Percentiles rank a stretch among this genome's conserved stretches.
These are phyloP conservation scores for Friedmanniomyces simplex DNA, from an alignment of 495 filamentous ascomycete genomes.

Conservation along the genomic window DNA sequence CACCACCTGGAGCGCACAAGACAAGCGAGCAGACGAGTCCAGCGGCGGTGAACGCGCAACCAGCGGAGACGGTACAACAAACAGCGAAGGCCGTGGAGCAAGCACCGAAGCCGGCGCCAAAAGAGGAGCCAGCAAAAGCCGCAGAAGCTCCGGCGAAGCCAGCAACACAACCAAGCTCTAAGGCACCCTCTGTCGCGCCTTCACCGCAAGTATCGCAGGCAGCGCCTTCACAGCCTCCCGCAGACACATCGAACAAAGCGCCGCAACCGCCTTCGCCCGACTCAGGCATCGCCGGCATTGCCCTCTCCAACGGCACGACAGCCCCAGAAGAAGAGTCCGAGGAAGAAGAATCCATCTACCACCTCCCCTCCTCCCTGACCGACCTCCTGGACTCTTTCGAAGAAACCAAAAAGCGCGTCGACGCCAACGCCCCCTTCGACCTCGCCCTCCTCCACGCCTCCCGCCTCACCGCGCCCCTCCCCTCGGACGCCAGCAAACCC, in stretches of 20 bases:
- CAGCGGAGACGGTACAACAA: slow-evolving; percentile 32
- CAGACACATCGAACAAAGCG: slow-evolving; percentile 13
- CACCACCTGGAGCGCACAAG: slow-evolving; percentile 56
- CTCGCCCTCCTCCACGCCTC: slow-evolving; percentile 62
- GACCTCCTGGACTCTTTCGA: slow-evolving; percentile 89
- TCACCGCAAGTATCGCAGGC: slow-evolving; percentile 1
- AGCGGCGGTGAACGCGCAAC: slow-evolving; percentile 42
- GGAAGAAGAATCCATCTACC: slow-evolving; percentile 79
- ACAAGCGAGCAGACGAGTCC: slow-evolving; percentile 35
- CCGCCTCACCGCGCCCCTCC: slow-evolving; percentile 57
- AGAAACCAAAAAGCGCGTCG: slow-evolving; percentile 49
- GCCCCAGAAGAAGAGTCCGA: slow-evolving; percentile 35
- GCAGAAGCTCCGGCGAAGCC: background rate
- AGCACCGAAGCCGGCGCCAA: slow-evolving; percentile 32
- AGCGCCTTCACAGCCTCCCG: slow-evolving; percentile 23
- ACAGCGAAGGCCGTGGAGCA: slow-evolving; percentile 34
- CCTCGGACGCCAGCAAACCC: slow-evolving; percentile 69
- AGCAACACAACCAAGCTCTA: slow-evolving; percentile 20
- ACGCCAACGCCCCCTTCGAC: slow-evolving; percentile 20
- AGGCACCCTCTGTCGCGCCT: background rate
- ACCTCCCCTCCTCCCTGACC: slow-evolving; percentile 81
- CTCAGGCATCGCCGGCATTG: slow-evolving; percentile 23
- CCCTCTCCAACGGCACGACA: slow-evolving; percentile 47
- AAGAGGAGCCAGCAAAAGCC: slow-evolving; percentile 29
- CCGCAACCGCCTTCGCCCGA: slow-evolving; percentile 22